Conservation (phyloP, 2,329 filamentous ascomycete species). For the Bipolaris bicolor region DNA sequence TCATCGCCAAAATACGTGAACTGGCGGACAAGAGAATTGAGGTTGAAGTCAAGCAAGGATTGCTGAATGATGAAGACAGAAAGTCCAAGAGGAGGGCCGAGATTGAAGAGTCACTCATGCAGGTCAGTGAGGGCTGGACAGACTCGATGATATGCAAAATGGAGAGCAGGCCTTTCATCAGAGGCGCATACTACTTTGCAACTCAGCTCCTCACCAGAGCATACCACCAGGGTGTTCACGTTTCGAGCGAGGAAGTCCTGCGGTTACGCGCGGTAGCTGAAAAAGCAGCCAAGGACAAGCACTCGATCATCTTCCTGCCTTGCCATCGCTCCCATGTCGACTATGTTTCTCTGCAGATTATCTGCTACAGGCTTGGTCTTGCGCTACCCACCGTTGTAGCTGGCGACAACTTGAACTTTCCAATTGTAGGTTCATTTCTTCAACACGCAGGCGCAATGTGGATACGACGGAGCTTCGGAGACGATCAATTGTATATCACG, state of each 20-base stretch:
- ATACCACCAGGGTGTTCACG: constrained; percentile 97
- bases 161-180: constrained; percentile 91
- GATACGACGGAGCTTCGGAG: constrained; percentile 90
- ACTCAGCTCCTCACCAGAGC: constrained; percentile 90
- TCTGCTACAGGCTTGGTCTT: constrained; percentile 91
- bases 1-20: constrained; percentile 75
- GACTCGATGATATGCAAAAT: constrained; percentile 99
- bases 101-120: constrained; percentile 74
- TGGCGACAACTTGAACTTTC: constrained; percentile 95
- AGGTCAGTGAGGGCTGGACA: constrained; percentile 85
- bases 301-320: constrained; percentile 94
- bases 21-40: constrained; percentile 76
- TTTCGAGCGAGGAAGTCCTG: constrained; percentile 91
- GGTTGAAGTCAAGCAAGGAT: constrained; percentile 79
- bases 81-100: constrained; percentile 68
- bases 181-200: constrained; percentile 85
- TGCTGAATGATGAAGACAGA: constrained; percentile 60
- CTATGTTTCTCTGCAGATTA: constrained; percentile 91
- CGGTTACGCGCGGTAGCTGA: constrained; percentile 81
- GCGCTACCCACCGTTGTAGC: constrained; percentile 90
- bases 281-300: constrained; percentile 81
- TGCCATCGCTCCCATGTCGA: constrained; percentile 96
- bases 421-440: constrained; percentile 84
- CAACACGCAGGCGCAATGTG: constrained; percentile 97
- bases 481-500: constrained; percentile 87